Base-by-base conservation (phyloP, 2,329 filamentous ascomycete species). In the Fusarium sp. region DNA sequence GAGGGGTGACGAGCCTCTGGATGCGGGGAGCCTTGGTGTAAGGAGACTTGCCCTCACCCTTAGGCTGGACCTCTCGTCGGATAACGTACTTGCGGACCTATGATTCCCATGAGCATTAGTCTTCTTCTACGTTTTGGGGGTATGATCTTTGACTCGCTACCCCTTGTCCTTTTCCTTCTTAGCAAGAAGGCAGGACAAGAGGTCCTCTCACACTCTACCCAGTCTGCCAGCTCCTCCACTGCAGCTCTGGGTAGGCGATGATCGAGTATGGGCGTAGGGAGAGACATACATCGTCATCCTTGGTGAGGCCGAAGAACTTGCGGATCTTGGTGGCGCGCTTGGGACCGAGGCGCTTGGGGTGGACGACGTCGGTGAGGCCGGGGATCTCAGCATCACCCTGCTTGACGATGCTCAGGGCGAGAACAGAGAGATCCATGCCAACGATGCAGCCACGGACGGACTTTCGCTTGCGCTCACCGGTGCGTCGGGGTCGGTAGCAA, bases 11-110 rank as follows among this genome's bases (percentile, higher is more conserved):
- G 79, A 99, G 93, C 84, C 96, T 93, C 91, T 99, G 96, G 87
- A 99, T 99, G 90, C 95, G 97, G 85, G 96, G 96, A 80, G 96
- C 96, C 93, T 99, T 99, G 92, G 95, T 98, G 92, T 98, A 98
- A 79, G 94, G 86, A 87, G 93, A 92, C 88, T 96, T 97, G 86
- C 94, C 95, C 89, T 98, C 96, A 82, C 91, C 92, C 92, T 97
- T 97, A 83, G 93, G 93, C 88, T 94, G 91, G 80, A 99, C 91
- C 85, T 98, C 96, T 84, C 96, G 96, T 84, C 96, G 96, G 81
- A 99, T 98, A 85, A 99, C 96, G 88, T 97, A 99, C 89, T 98
- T 98, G 89, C 96, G 95, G 86, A 96, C 92, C 92, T 95, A 87
- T 77, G 78, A 77, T 75, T 71, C 41, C 76, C 69, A 57, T 73